Conservation (phyloP, 1,284 basidiomycete species). For the Golubevia sp. region DNA sequence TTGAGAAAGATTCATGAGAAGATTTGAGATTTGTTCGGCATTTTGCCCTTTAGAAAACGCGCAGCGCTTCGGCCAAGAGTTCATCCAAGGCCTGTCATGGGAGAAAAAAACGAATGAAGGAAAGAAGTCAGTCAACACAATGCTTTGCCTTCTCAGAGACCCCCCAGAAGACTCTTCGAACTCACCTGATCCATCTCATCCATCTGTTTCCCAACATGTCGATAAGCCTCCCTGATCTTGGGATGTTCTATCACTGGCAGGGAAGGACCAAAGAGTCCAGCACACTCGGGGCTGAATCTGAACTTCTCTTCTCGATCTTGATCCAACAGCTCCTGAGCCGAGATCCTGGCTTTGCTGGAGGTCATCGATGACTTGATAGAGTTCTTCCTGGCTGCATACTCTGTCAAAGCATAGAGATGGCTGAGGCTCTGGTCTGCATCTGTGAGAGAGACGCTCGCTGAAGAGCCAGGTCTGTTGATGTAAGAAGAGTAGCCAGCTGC, state of each 20-base stretch:
- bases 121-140: too few species aligned
- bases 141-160: too few species aligned
- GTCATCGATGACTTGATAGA: background rate
- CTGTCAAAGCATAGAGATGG: conserved; percentile 43
- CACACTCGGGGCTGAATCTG: background rate
- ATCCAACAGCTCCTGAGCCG: background rate
- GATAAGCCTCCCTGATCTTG: conserved; percentile 3
- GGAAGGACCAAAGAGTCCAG: conserved; percentile 7
- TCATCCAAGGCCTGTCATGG: conserved; percentile 2
- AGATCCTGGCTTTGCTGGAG: background rate
- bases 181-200: conserved; percentile 8
- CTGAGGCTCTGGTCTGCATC: conserved; percentile 31
- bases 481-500: background rate
- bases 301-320: background rate
- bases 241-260: conserved; percentile 4
- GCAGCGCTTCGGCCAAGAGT: conserved; percentile 2
- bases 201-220: conserved; percentile 4
- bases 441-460: background rate
- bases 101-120: background rate
- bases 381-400: conserved; percentile 27
- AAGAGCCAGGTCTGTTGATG: background rate
- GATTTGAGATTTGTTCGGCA: too few species aligned
- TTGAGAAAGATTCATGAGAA: too few species aligned
- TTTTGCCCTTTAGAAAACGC: conserved; percentile 1
- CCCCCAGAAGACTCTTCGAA: background rate